Evolutionary conservation across 2,329 filamentous ascomycete species (phyloP), one percentile per base, ranked within the genome.

Genomic region (Fonsecaea pedrosoi): DNA sequence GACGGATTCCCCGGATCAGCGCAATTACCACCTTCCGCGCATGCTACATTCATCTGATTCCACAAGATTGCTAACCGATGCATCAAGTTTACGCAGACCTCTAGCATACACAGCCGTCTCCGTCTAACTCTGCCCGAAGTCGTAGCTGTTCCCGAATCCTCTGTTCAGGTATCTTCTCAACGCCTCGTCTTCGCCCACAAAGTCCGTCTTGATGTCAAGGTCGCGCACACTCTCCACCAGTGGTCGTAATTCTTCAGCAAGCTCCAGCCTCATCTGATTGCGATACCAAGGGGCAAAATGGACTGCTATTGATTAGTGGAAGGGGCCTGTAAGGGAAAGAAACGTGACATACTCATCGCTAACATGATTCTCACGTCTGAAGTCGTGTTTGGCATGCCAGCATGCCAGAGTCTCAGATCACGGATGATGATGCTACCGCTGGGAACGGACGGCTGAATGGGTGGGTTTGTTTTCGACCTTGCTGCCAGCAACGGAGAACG

Each of bases 101-200:
- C 40, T 45, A 15, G 10, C 54, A 10, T 38, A n/a, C 18, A 56
- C 21, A 32, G 9, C 37, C 18, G 30, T 21, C 18, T 21, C 35
- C 21, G 6, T 25, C 21, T 35, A 34, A 34, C n/a, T 65, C 54
- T 89, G 86, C 63, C 83, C 77, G 72, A 89, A 89, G 73, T 89
- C 82, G 77, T 89, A 89, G 21, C 82, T 84, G 73, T 89, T 89
- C 0, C 86, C 87, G 73, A 86, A 89, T 0, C 81, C 83, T 62
- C 86, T 75, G 55, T 86, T 80, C 69, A 89, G 69, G 73, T 89
- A 89, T 0, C 77, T 76, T 48, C 76, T 74, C 62, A 81, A 63
- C 1, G 82, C 79, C 53, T 82, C 76, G 38, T 82, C 76, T 35
- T 77, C 78, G 1, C 74, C 67, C 3, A 83, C 74, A 79, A 82